A percentile compares a stretch with the other conserved stretches of the same genome.
phyloP scores from a whole-genome alignment of 2,329 filamentous ascomycete genomes.

The Pseudogymnoascus sp. region DNA sequence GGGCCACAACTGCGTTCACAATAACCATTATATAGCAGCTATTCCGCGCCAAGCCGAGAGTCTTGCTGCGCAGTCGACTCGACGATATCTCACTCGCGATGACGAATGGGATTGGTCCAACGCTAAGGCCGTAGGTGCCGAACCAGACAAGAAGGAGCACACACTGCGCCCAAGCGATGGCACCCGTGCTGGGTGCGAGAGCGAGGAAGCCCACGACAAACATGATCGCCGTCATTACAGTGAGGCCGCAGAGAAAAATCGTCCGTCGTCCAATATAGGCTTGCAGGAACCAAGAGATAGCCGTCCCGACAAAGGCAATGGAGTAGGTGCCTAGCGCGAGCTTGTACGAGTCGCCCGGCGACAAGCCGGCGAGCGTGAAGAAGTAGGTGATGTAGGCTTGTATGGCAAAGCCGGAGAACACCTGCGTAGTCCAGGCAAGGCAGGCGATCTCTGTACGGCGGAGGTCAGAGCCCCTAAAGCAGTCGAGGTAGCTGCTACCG shows the following conservation, averaged over 20 bases:
- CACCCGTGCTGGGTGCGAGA: conserved; percentile 22
- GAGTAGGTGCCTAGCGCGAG: conserved; percentile 42
- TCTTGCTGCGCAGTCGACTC: conserved; percentile 32
- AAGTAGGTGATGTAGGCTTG: conserved; percentile 53
- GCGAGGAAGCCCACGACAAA: conserved; percentile 12
- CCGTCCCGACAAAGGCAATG: conserved; percentile 30
- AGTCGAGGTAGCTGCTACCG: conserved; percentile 70
- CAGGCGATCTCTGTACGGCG: conserved; percentile 69
- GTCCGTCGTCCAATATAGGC: conserved; percentile 6
- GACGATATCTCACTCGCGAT: conserved; percentile 29
- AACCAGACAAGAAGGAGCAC: conserved; percentile 33
- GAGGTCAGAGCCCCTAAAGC: conserved; percentile 70
- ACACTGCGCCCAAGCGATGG: conserved; percentile 33
- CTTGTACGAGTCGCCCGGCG: conserved; percentile 40
- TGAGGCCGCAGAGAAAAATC: conserved; percentile 8
- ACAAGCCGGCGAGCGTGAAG: conserved; percentile 47
- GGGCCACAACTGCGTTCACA: conserved; percentile 48
- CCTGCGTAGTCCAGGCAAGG: conserved; percentile 56
- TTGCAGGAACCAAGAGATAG: conserved; percentile 10
- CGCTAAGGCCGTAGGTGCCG: conserved; percentile 26
- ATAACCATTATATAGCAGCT: conserved; percentile 48
- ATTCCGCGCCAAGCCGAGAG: conserved; percentile 34
- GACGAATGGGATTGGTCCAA: conserved; percentile 5
- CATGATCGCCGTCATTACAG: conserved; percentile 2
- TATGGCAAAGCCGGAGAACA: conserved; percentile 56